A percentile compares a stretch with the other conserved stretches of the same genome.
Conservation (phyloP, 345 rosid species). For the Linum trigynum region DNA sequence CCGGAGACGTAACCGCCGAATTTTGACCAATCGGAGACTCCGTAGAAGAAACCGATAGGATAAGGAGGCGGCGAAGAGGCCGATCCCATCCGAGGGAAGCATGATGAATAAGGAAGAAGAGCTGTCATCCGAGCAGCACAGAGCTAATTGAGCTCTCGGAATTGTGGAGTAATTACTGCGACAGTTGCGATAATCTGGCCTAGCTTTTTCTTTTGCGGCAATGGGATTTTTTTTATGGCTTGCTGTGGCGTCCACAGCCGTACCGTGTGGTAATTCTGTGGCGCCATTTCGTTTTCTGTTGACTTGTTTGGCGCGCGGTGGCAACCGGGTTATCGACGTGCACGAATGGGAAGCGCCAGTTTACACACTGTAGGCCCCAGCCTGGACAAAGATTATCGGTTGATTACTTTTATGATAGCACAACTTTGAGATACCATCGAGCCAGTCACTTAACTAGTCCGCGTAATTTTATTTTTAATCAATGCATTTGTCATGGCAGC, state of each 20-base stretch:
- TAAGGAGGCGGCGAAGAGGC: not conserved
- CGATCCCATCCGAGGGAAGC: conserved; percentile 17
- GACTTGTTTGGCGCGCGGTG: not conserved
- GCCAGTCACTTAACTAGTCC: no score
- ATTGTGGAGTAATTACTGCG: not conserved
- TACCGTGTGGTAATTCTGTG: conserved; percentile 24
- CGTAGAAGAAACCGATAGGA: conserved; percentile 20
- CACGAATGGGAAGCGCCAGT: no score
- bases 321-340: not conserved
- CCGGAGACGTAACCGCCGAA: conserved; percentile 11
- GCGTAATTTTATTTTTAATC: no score
- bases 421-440: no score
- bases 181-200: no score
- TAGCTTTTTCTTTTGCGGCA: conserved; percentile 1
- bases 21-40: conserved; percentile 10
- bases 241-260: conserved; percentile 26
- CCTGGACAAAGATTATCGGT: no score
- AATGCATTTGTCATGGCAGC: no score
- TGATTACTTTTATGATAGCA: no score
- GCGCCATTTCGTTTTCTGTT: conserved; percentile 47
- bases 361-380: no score
- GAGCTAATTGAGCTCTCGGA: not conserved
- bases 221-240: not conserved
- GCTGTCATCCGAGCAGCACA: conserved; percentile 28
- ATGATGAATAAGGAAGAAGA: conserved; percentile 31